A percentile compares a stretch with the other conserved stretches of the same genome.
Evolutionary conservation across 768 basidiomycete genomes (phyloP).

Genomic region (Lactifluus hygrophoroides): DNA sequence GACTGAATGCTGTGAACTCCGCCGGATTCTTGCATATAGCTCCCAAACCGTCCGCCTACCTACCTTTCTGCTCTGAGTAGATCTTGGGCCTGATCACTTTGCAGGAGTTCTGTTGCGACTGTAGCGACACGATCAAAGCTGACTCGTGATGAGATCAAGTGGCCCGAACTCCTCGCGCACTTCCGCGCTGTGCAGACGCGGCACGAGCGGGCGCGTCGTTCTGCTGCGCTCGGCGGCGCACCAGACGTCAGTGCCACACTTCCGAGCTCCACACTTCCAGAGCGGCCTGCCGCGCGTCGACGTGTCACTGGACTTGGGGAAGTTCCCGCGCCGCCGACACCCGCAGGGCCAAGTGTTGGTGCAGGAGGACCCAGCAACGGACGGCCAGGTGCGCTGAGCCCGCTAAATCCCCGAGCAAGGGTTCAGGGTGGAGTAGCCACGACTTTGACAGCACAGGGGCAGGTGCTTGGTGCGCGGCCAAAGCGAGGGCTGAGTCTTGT

Average conservation of each 20-base stretch:
- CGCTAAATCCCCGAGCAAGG: conserved; percentile 19
- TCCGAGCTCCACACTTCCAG: conserved; percentile 28
- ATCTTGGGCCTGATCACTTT: not conserved
- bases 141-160: conserved; percentile 86
- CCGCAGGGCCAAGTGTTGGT: not conserved
- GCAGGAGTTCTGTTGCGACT: conserved; percentile 23
- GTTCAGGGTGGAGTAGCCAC: conserved; percentile 19
- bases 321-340: not conserved
- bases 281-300: conserved; percentile 46
- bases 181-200: conserved; percentile 84
- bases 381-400: conserved; percentile 17
- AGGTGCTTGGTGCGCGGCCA: conserved; percentile 11
- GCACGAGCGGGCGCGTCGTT: conserved; percentile 89
- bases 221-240: conserved; percentile 51
- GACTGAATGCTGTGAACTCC: conserved; percentile 90
- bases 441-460: conserved; percentile 18
- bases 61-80: not conserved
- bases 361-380: conserved; percentile 1
- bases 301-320: conserved; percentile 51
- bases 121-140: conserved; percentile 64
- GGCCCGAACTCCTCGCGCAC: conserved; percentile 89
- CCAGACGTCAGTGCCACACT: conserved; percentile 42
- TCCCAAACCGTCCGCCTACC: conserved; percentile 61
- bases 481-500: conserved; percentile 18
- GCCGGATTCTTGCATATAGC: conserved; percentile 89